These are phyloP conservation scores for Curvularia lunata DNA, from an alignment of 2,329 filamentous ascomycete species.

Conservation along the genomic window DNA sequence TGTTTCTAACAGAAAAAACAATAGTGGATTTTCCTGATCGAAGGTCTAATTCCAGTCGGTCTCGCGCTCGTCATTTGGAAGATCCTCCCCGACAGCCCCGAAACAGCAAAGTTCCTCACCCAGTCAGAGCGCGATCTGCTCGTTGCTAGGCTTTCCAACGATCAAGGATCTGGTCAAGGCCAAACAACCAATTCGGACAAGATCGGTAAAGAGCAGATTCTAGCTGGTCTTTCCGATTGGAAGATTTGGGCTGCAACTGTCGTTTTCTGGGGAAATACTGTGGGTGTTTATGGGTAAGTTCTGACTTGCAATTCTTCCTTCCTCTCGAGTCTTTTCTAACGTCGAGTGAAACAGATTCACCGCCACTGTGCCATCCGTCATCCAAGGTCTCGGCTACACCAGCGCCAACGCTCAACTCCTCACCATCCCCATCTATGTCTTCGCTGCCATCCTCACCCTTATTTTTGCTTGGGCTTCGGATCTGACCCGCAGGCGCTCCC, in stretches of 20 bases:
- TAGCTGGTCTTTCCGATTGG: slow-evolving; percentile 55
- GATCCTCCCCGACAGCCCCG: slow-evolving; percentile 58
- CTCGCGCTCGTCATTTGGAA: slow-evolving; percentile 59
- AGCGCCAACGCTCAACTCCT: slow-evolving; percentile 51
- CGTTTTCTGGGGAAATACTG: slow-evolving; percentile 51
- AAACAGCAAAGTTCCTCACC: slow-evolving; percentile 48
- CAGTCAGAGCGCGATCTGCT: slow-evolving; percentile 44
- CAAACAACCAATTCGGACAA: slow-evolving; percentile 57
- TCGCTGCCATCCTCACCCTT: slow-evolving; percentile 51
- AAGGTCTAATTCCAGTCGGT: slow-evolving; percentile 41
- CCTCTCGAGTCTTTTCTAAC: slow-evolving; percentile 19
- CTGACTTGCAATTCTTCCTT: not conserved
- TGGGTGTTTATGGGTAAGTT: slow-evolving; percentile 45
- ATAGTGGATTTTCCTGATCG: slow-evolving; percentile 43
- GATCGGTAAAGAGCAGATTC: slow-evolving; percentile 55
- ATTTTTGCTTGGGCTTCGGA: slow-evolving; percentile 59
- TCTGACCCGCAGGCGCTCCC: slow-evolving; percentile 58
- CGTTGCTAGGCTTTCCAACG: slow-evolving; percentile 39
- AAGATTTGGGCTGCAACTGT: slow-evolving; percentile 44
- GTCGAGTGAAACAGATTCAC: slow-evolving; percentile 20
- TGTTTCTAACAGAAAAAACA: not conserved
- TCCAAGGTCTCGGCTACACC: slow-evolving; percentile 52
- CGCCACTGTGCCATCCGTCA: slow-evolving; percentile 52
- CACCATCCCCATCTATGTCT: slow-evolving; percentile 53
- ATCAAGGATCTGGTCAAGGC: slow-evolving; percentile 56